Base-by-base conservation (phyloP, 495 filamentous ascomycete species). In the Margaritispora aquatica region DNA sequence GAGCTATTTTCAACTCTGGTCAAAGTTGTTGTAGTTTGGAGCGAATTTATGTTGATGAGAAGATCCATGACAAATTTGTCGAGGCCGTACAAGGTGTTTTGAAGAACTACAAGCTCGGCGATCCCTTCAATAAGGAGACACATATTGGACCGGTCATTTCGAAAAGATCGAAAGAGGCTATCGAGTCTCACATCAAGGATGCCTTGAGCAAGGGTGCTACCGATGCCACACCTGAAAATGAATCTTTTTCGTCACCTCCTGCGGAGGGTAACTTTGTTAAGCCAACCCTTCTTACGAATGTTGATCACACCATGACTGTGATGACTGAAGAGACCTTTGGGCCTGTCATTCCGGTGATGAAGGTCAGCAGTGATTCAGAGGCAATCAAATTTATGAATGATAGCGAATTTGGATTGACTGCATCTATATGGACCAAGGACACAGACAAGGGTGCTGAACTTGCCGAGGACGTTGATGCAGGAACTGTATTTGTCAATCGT, bases 251-350 rank as follows among this genome's bases (percentile, higher is more conserved):
- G 57, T 81, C 76, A 21, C 81, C 84, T 1, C 87, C 88, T 2
- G 34, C 74, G 7, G 84, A 84, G 62, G 92, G 92, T 27, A 96
- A 96, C 75, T 96, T 86, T 67, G 80, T 97, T 24, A 84, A 84
- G 57, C 95, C 94, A 2, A 91, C 88, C 8, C 82, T 98, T 38
- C 77, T 98, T 50, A 88, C 83, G 10, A 80, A 86, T 65, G 90
- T 94, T 53, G 85, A 84, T 53, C 94, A 97, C 70, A 74, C 74
- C 63, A 98, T 98, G 94, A 70, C 71, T 15, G 84, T 95, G 44
- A 96, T 98, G 95, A 90, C 74, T 17, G 91, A 97, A 44, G 94
- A 98, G 74, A 97, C 94, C 0, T 98, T 98, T 63, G 94, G 94
- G 7, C 94, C 94, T 0, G 83, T 96, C 26, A 93, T 98, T 65